Evolutionary conservation across 192 early-diverging fungal species (phyloP).

Genomic region (Cladochytrium replicatum): DNA sequence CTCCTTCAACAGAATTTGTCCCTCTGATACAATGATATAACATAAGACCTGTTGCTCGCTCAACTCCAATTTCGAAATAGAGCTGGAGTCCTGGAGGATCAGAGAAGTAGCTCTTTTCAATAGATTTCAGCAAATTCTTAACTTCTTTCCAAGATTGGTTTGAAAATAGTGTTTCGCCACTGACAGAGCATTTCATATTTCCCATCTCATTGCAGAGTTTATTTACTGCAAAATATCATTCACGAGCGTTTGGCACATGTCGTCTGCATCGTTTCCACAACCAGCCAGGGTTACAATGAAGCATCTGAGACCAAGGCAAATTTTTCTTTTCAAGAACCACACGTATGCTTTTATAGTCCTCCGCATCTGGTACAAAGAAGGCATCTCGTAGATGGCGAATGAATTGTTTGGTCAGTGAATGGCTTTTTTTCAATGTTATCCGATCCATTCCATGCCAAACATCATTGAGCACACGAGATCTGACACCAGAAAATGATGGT

Average conservation of each 20-base stretch:
- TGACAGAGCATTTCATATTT: not conserved
- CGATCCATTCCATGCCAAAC: not conserved
- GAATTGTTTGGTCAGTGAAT: not conserved
- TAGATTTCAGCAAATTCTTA: not conserved
- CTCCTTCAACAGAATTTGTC: not conserved
- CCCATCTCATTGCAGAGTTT: not conserved
- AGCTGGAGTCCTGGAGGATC: not conserved
- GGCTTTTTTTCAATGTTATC: not conserved
- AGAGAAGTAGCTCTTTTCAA: not conserved
- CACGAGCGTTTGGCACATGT: not conserved
- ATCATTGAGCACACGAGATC: not conserved
- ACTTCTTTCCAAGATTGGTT: not conserved
- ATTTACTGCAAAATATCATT: not conserved
- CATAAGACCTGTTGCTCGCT: not conserved
- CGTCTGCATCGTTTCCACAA: not conserved
- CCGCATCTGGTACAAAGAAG: not conserved
- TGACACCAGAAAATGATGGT: not conserved
- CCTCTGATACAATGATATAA: not conserved
- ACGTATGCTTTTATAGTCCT: not conserved
- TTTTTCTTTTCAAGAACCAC: not conserved
- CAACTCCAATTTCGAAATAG: not conserved
- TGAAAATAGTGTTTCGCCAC: not conserved
- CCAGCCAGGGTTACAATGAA: not conserved
- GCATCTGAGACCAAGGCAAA: not conserved
- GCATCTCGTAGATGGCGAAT: not conserved